Evolutionary conservation across 768 basidiomycete genomes (phyloP).

Genomic region (Pilatotrama ljubarskyi): DNA sequence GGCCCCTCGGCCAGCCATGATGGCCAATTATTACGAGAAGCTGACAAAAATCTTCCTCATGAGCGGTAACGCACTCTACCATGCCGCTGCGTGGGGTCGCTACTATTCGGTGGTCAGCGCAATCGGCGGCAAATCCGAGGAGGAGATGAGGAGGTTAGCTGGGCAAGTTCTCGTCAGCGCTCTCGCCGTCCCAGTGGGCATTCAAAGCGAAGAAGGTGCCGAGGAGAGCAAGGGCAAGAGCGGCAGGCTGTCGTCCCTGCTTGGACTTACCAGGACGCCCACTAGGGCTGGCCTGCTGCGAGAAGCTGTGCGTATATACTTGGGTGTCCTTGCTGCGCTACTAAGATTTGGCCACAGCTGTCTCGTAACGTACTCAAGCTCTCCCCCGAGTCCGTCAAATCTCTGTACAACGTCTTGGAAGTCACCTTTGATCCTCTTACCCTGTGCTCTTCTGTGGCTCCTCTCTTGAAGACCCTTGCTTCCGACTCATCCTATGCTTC

Average conservation of each 20-base stretch:
- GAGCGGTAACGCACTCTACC: constrained; percentile 91
- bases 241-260: constrained; percentile 77
- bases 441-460: constrained; percentile 75
- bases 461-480: constrained; percentile 65
- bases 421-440: constrained; percentile 91
- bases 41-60: constrained; percentile 95
- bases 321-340: neutral
- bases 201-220: constrained; percentile 48
- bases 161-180: constrained; percentile 92
- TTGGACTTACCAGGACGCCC: constrained; percentile 82
- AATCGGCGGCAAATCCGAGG: constrained; percentile 73
- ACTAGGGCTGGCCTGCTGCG: constrained; percentile 83
- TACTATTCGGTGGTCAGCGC: constrained; percentile 74
- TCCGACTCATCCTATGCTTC: constrained; percentile 64
- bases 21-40: constrained; percentile 99
- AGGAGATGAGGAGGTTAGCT: constrained; percentile 77
- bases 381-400: constrained; percentile 68
- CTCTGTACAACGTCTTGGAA: constrained; percentile 86
- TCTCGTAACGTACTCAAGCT: constrained; percentile 82
- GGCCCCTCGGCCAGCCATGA: constrained; percentile 90
- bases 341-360: constrained; percentile 47
- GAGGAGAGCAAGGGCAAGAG: constrained; percentile 66
- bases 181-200: constrained; percentile 87
- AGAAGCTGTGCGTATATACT: constrained; percentile 61
- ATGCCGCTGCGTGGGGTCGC: constrained; percentile 93